Conservation (phyloP, 1,284 basidiomycete genomes). For the Cryptococcus sp. region DNA sequence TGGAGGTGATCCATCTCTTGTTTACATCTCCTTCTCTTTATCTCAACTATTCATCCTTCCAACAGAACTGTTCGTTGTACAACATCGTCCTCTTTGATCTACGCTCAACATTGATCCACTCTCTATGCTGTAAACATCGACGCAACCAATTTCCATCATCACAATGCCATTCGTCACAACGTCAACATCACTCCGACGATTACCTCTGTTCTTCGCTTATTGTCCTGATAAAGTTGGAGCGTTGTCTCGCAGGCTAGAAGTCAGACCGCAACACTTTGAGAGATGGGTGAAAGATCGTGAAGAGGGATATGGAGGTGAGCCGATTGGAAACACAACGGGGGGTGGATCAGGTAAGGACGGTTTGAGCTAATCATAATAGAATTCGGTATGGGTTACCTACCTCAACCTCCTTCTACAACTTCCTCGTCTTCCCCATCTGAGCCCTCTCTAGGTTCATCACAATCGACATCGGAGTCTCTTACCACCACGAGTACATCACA, state of each 20-base stretch:
- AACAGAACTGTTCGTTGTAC: too few species aligned
- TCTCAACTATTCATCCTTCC: too few species aligned
- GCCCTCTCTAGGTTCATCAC: neutral
- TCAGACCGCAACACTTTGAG: constrained; percentile 32
- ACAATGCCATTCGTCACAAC: constrained; percentile 5
- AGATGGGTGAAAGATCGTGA: constrained; percentile 26
- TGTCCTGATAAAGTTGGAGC: constrained; percentile 33
- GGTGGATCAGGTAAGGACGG: neutral
- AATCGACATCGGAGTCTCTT: neutral
- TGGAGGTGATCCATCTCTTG: too few species aligned
- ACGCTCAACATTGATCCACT: neutral
- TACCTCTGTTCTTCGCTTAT: constrained; percentile 40
- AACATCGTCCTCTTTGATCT: too few species aligned
- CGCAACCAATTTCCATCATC: neutral
- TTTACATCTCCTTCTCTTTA: too few species aligned
- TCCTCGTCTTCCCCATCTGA: neutral
- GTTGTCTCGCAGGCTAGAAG: constrained; percentile 28
- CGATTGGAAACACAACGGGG: neutral
- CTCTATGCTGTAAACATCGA: neutral
- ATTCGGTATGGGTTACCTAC: constrained; percentile 2
- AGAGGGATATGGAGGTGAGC: constrained; percentile 22
- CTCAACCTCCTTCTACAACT: neutral
- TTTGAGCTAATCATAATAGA: neutral
- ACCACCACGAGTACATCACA: too few species aligned
- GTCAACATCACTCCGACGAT: constrained; percentile 1